Conservation (phyloP, 106 monocot species). For the Agapanthus africanus region DNA sequence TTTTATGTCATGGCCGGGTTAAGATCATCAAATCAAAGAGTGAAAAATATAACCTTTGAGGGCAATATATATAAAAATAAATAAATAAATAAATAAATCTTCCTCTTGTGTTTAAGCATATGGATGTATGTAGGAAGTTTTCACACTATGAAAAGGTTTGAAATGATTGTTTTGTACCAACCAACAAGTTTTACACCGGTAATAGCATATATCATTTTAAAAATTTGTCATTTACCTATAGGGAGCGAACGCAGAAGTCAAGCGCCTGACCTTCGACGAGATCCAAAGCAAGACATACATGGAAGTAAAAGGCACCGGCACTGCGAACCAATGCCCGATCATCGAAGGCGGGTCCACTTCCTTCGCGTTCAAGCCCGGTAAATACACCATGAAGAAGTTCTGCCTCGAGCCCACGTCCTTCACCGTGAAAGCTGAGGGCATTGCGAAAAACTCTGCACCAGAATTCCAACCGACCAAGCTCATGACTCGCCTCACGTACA, state of each 20-base stretch:
- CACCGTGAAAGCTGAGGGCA: slow-evolving; percentile 85
- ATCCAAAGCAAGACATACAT: slow-evolving; percentile 96
- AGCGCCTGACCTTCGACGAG: slow-evolving; percentile 90
- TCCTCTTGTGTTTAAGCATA: too few species aligned
- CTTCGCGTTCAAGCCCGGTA: slow-evolving; percentile 87
- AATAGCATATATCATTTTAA: too few species aligned
- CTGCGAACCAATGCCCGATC: slow-evolving; percentile 94
- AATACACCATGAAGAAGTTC: slow-evolving; percentile 92
- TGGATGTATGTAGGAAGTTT: too few species aligned
- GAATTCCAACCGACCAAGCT: slow-evolving; percentile 98
- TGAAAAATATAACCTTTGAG: too few species aligned
- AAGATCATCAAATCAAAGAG: too few species aligned
- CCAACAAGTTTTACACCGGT: too few species aligned
- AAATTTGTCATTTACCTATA: too few species aligned
- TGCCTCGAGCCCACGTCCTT: slow-evolving; percentile 97
- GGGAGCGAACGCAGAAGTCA: slow-evolving; percentile 84
- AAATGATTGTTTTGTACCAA: too few species aligned
- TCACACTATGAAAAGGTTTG: too few species aligned
- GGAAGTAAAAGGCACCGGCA: slow-evolving; percentile 95
- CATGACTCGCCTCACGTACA: slow-evolving; percentile 97
- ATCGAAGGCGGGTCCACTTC: slow-evolving; percentile 53
- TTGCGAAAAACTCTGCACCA: slow-evolving; percentile 64
- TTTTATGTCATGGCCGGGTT: too few species aligned
- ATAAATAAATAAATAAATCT: too few species aligned
- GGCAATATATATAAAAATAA: too few species aligned